These are phyloP conservation scores for Nemania sp. DNA, from an alignment of 2,329 filamentous ascomycete genomes.

Conservation along the genomic window DNA sequence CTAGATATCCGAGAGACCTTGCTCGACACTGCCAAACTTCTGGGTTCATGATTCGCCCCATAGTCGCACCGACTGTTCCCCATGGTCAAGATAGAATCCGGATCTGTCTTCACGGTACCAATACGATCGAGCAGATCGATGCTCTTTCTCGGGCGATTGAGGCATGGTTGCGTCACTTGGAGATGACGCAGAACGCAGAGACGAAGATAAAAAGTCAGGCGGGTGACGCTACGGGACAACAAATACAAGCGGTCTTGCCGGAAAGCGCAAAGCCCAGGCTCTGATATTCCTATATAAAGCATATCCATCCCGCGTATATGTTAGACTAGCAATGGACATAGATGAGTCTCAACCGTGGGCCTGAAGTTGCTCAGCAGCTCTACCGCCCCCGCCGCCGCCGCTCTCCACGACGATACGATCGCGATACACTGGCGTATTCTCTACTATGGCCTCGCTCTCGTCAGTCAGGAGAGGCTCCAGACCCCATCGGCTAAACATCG, in stretches of 20 bases:
- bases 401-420: neutral
- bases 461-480: conserved; percentile 71
- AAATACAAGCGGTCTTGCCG: neutral
- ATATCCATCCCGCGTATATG: neutral
- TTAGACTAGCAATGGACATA: neutral
- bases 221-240: neutral
- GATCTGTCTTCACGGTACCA: conserved; percentile 63
- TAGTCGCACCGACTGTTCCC: conserved; percentile 64
- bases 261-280: conserved; percentile 3
- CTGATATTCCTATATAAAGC: neutral
- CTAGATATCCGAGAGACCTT: conserved; percentile 55
- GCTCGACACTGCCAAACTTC: conserved; percentile 56
- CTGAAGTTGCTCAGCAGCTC: neutral
- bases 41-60: conserved; percentile 60
- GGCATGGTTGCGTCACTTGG: conserved; percentile 26
- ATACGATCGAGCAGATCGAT: conserved; percentile 57
- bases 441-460: conserved; percentile 7
- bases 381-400: neutral
- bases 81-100: conserved; percentile 59
- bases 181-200: neutral
- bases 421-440: neutral
- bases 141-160: conserved; percentile 46
- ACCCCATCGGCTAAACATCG: conserved; percentile 83
- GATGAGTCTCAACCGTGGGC: conserved; percentile 1
- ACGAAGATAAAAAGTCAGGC: neutral